These are phyloP conservation scores for Ophiostoma novo-ulmi DNA, from an alignment of 2,329 filamentous ascomycete species.

Conservation along the genomic window DNA sequence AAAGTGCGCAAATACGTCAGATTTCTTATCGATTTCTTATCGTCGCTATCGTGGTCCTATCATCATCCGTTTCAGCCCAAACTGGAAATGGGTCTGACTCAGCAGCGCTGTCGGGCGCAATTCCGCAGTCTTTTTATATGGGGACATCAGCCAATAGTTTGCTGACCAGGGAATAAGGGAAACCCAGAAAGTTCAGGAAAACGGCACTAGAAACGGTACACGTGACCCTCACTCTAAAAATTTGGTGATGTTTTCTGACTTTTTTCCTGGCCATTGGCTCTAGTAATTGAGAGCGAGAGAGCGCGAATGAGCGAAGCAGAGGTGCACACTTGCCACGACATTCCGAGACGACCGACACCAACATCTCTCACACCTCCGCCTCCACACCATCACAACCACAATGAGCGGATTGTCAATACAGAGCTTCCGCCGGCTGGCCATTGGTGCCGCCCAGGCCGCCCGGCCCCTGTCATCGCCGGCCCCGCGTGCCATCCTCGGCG, in stretches of 20 bases:
- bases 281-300: not conserved
- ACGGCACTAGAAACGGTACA: not conserved
- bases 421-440: conserved; percentile 37
- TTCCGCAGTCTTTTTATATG: not conserved
- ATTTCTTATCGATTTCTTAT: not conserved
- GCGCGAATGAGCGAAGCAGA: not conserved
- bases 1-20: not conserved
- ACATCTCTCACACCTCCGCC: not conserved
- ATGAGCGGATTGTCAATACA: conserved; percentile 27
- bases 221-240: not conserved
- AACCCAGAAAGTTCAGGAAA: not conserved
- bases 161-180: not conserved
- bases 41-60: conserved; percentile 3
- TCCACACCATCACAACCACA: conserved; percentile 7
- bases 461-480: conserved; percentile 16
- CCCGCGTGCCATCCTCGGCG: not conserved
- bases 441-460: conserved; percentile 31
- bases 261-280: not conserved
- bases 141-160: not conserved
- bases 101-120: not conserved
- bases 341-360: not conserved
- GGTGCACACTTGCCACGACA: not conserved
- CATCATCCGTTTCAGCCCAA: not conserved
- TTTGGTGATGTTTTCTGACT: conserved; percentile 8
- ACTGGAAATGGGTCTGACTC: not conserved